Percentiles rank a stretch among this genome's conserved stretches.
phyloP scores from a whole-genome alignment of 805 yeast genomes.

The Groenewaldozyma salmanticensis region DNA sequence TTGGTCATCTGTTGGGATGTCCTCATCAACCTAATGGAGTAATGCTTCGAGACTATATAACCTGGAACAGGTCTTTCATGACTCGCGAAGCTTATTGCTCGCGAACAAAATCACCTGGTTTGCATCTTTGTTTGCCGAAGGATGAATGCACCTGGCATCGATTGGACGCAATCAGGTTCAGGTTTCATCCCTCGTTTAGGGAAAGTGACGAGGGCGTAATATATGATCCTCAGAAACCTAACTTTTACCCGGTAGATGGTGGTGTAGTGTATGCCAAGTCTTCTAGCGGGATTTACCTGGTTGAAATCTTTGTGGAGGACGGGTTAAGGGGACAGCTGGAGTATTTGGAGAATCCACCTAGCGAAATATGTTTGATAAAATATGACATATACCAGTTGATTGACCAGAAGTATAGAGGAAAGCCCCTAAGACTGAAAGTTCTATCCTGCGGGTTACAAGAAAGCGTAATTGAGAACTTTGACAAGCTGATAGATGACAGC shows the following conservation, averaged over 20 bases:
- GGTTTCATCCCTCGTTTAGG: conserved; percentile 72
- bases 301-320: conserved; percentile 60
- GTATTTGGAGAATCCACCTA: conserved; percentile 53
- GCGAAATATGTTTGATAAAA: conserved; percentile 40
- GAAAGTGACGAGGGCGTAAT: conserved; percentile 48
- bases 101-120: conserved; percentile 30
- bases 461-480: conserved; percentile 42
- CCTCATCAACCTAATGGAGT: conserved; percentile 89
- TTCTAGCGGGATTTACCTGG: conserved; percentile 57
- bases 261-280: conserved; percentile 40
- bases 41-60: conserved; percentile 79
- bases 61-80: conserved; percentile 72
- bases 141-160: conserved; percentile 86
- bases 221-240: conserved; percentile 32
- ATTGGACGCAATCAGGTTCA: conserved; percentile 64
- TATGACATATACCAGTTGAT: conserved; percentile 35
- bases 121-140: conserved; percentile 28
- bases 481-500: conserved; percentile 12
- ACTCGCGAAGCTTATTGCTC: conserved; percentile 52
- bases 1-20: conserved; percentile 83
- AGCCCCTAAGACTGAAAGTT: conserved; percentile 39
- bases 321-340: conserved; percentile 48
- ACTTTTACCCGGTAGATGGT: conserved; percentile 37
- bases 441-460: conserved; percentile 55
- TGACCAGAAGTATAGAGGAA: conserved; percentile 25